A percentile compares a stretch with the other conserved stretches of the same genome.
Conservation (phyloP, 2,329 filamentous ascomycete species). For the Stromatinia cepivora region DNA sequence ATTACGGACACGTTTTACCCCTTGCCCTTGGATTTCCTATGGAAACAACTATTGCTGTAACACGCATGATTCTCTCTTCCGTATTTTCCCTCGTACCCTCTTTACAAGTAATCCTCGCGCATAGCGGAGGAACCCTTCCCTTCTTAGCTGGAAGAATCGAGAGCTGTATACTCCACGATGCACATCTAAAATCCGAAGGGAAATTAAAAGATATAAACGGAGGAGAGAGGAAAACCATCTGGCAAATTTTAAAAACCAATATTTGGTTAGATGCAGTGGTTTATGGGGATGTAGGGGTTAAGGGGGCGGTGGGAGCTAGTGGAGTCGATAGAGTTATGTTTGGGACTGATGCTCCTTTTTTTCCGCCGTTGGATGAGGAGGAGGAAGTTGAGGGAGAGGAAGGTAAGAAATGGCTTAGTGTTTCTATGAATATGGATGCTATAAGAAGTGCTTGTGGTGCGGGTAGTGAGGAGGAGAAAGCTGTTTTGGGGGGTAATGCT, state of each 20-base stretch:
- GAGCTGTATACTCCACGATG: slow-evolving; percentile 82
- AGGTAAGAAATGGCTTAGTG: slow-evolving; percentile 64
- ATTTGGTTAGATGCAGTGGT: slow-evolving; percentile 87
- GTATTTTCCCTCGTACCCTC: slow-evolving; percentile 75
- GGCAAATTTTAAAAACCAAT: slow-evolving; percentile 70
- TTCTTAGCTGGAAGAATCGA: slow-evolving; percentile 88
- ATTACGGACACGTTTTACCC: slow-evolving; percentile 85
- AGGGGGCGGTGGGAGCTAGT: slow-evolving; percentile 67
- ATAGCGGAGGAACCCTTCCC: slow-evolving; percentile 84
- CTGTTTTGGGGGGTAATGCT: slow-evolving; percentile 61
- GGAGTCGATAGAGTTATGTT: slow-evolving; percentile 74
- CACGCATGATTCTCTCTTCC: slow-evolving; percentile 81
- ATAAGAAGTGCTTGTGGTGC: slow-evolving; percentile 54
- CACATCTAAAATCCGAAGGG: slow-evolving; percentile 66
- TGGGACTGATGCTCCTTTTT: slow-evolving; percentile 82
- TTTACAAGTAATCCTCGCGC: slow-evolving; percentile 76
- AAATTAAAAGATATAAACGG: slow-evolving; percentile 46
- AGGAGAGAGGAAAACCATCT: slow-evolving; percentile 52
- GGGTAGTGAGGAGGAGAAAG: slow-evolving; percentile 49
- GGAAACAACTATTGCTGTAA: slow-evolving; percentile 88
- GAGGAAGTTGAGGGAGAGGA: slow-evolving; percentile 47
- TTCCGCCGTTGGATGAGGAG: slow-evolving; percentile 70
- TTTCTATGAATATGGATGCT: slow-evolving; percentile 57
- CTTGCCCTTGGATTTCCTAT: slow-evolving; percentile 85
- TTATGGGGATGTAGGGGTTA: slow-evolving; percentile 72